A percentile compares a stretch with the other conserved stretches of the same genome.
These are phyloP conservation scores for Hypoxylon crocopeplum DNA, from an alignment of 495 filamentous ascomycete species.

Conservation along the genomic window DNA sequence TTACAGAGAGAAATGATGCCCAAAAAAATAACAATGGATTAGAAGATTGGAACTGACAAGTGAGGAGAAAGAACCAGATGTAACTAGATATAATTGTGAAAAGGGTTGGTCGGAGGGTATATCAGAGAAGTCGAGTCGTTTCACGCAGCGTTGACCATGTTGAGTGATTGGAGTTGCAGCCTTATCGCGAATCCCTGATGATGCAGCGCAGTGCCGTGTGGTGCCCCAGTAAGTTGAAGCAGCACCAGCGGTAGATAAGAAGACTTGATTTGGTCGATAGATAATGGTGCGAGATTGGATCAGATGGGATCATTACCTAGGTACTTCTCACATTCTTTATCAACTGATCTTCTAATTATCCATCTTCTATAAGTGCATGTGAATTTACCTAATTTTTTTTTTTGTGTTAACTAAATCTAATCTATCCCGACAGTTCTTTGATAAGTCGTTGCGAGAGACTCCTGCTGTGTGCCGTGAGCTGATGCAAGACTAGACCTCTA, in stretches of 20 bases:
- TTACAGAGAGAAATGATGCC: background rate
- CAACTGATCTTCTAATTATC: conserved; percentile 5
- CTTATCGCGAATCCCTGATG: conserved; percentile 51
- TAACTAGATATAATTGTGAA: conserved; percentile 22
- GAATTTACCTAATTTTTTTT: background rate
- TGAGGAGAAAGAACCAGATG: conserved; percentile 30
- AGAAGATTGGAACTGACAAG: conserved; percentile 12
- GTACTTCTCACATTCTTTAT: too few relatives aligned
- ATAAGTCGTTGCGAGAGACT: background rate
- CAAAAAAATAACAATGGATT: conserved; percentile 14
- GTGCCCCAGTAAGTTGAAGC: conserved; percentile 16
- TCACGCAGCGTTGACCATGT: conserved; percentile 33
- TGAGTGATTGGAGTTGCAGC: conserved; percentile 44
- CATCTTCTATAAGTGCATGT: conserved; percentile 13
- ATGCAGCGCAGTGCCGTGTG: conserved; percentile 25
- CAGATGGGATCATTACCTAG: conserved; percentile 35
- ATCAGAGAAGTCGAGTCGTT: conserved; percentile 21
- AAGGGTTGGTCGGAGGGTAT: conserved; percentile 31
- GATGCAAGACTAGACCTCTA: background rate
- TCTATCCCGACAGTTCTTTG: background rate
- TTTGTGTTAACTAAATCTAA: too few relatives aligned
- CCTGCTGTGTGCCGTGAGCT: too few relatives aligned
- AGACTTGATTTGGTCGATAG: conserved; percentile 34
- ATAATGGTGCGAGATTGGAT: conserved; percentile 37
- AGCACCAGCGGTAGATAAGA: conserved; percentile 45